Percentiles rank a stretch among this genome's conserved stretches.
Evolutionary conservation across 73 alveolate species (phyloP).

Genomic region (Breviolum minutum): DNA sequence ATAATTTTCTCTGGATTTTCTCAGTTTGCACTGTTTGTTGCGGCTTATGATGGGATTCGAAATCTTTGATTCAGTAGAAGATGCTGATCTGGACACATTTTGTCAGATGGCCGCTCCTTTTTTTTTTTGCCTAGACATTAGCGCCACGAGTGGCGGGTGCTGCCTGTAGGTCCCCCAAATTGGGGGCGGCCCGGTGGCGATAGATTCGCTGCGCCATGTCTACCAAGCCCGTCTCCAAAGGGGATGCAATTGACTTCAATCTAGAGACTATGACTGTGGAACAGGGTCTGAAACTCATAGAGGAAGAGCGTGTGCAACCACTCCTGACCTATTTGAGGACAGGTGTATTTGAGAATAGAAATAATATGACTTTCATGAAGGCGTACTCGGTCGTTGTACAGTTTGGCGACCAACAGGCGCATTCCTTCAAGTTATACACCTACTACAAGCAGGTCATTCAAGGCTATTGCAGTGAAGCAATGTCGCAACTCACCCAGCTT

Average conservation of each 20-base stretch:
- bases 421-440: constrained; percentile 73
- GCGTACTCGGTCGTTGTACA: constrained; percentile 95
- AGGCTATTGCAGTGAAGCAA: constrained; percentile 61
- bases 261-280: constrained; percentile 92
- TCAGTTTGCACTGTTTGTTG: no score
- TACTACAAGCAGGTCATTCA: constrained; percentile 83
- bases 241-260: constrained; percentile 84
- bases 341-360: constrained; percentile 77
- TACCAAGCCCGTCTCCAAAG: constrained; percentile 69
- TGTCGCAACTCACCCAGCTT: neutral
- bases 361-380: constrained; percentile 94
- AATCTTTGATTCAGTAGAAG: no score
- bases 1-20: no score
- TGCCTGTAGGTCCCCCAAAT: constrained; percentile 3
- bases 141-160: neutral
- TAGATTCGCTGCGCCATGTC: constrained; percentile 22
- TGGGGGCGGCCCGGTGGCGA: neutral
- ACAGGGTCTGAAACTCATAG: constrained; percentile 84
- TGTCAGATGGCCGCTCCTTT: neutral
- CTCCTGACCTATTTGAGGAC: constrained; percentile 60
- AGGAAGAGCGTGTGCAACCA: constrained; percentile 95
- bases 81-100: no score
- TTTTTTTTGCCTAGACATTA: neutral
- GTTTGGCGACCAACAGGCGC: constrained; percentile 95
- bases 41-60: no score